Conservation (phyloP, 75 land plant genomes). For the Pinus taeda region DNA sequence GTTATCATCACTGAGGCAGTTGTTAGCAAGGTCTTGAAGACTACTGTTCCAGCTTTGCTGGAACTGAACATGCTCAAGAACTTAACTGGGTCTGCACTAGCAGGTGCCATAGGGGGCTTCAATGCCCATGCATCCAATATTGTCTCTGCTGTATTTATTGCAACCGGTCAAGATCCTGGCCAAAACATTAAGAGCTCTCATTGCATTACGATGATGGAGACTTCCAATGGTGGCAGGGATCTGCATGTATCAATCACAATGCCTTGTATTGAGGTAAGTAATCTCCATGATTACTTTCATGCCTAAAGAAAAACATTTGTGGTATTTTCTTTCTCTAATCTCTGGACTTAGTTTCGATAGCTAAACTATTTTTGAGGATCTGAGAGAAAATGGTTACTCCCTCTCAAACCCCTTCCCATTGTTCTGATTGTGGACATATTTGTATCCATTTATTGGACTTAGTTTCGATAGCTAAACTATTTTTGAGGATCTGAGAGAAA, state of each 20-base stretch:
- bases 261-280: conserved; percentile 36
- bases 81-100: conserved; percentile 80
- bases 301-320: too few relatives aligned
- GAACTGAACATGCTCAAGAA: conserved; percentile 87
- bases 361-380: too few relatives aligned
- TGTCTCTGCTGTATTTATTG: conserved; percentile 68
- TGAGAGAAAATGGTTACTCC: too few relatives aligned
- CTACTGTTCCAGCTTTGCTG: conserved; percentile 69
- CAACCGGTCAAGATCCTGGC: conserved; percentile 84
- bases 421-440: too few relatives aligned
- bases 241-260: conserved; percentile 73
- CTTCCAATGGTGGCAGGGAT: conserved; percentile 56
- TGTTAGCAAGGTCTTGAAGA: conserved; percentile 71
- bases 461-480: too few relatives aligned
- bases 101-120: conserved; percentile 80
- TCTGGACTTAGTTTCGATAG: too few relatives aligned
- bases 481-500: too few relatives aligned
- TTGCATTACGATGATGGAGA: conserved; percentile 78
- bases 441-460: too few relatives aligned
- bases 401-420: too few relatives aligned
- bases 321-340: too few relatives aligned
- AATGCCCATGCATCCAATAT: conserved; percentile 91
- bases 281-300: too few relatives aligned
- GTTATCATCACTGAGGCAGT: conserved; percentile 64
- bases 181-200: conserved; percentile 83